Conservation (phyloP, 1,139 yeast genomes). For the Taphrina betulina region DNA sequence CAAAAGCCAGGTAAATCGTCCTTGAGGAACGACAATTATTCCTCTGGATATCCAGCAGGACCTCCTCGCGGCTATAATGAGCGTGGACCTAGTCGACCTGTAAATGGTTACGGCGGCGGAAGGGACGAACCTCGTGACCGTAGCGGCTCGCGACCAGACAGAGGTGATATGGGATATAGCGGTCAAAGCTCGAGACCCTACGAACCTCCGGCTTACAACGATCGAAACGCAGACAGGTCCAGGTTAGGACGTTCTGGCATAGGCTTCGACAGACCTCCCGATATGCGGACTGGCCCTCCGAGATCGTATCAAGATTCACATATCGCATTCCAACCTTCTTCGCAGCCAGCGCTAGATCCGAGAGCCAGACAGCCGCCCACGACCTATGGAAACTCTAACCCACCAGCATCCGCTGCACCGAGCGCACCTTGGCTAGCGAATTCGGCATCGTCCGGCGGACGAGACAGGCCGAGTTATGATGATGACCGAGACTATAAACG, state of each 20-base stretch:
- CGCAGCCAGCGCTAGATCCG: conserved; percentile 20
- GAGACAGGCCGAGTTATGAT: conserved; percentile 18
- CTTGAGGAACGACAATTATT: neutral
- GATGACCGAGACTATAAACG: conserved; percentile 24
- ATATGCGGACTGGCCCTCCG: conserved; percentile 11
- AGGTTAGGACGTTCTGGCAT: conserved; percentile 22
- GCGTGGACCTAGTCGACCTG: conserved; percentile 15
- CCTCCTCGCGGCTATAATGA: conserved; percentile 10
- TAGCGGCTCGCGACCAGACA: conserved; percentile 8
- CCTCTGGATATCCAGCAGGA: neutral
- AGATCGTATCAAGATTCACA: conserved; percentile 2
- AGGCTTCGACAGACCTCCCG: conserved; percentile 18
- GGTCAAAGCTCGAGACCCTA: conserved; percentile 8
- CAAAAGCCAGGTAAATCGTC: conserved; percentile 46
- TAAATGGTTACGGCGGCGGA: neutral
- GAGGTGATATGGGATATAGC: neutral
- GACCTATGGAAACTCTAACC: conserved; percentile 4
- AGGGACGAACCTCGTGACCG: conserved; percentile 8
- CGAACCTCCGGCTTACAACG: conserved; percentile 1
- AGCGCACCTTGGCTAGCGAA: conserved; percentile 28
- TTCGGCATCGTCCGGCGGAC: neutral
- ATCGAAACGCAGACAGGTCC: conserved; percentile 2
- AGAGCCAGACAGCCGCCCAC: conserved; percentile 30
- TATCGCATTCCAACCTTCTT: conserved; percentile 10
- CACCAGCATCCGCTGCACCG: conserved; percentile 15